Base-by-base conservation (phyloP, 371 early-diverging fungal species). In the Syncephalastrum monosporum region DNA sequence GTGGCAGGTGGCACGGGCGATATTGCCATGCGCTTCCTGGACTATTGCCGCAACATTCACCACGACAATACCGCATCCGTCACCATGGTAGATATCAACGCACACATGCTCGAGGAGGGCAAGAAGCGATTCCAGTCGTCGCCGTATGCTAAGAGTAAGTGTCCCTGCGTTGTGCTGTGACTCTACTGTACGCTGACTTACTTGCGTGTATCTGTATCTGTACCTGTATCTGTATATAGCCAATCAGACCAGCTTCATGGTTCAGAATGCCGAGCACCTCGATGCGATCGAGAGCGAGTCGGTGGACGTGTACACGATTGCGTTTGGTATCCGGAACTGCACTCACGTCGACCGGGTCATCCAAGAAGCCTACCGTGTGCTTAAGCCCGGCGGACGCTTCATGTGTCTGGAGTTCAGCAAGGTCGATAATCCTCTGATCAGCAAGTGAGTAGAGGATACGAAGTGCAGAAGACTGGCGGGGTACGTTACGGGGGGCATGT, bases 1-100 rank as follows among this genome's bases (percentile, higher is more conserved):
- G 98, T 98, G 27, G 98, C 98, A 42, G 98, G 98, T 19, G 98
- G 98, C 46, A 97, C 98, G n/a, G 91, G 97, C 61, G 98, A 98
- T 65, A 95, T 98, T 68, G 95, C 97, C 0, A 84, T 95, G 71
- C 82, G 94, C 23, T 96, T 96, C 69, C 74, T 97, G 44, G 87
- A 94, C 61, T 90, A 88, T 67, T 90, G 89, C 70, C 78, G 80
- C 57, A 77, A 79, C 48, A 79, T 82, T 24, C 87, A 92, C 66
- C 78, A 78, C 19, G 88, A 87, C 51, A 61, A 67, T 19, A 73
- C 80, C 5, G 90, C 92, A 3, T 69, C 83, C 3, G 96, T 96
- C 24, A 90, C 87, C n/a, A 84, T 97, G 61, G 84, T 97, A 4
- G 98, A 97, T 67, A 95, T 98, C 61, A 97, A 98, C 77, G 88